Evolutionary conservation across 164 flowering plant species (phyloP).

Genomic region (Warburgia ugandensis): DNA sequence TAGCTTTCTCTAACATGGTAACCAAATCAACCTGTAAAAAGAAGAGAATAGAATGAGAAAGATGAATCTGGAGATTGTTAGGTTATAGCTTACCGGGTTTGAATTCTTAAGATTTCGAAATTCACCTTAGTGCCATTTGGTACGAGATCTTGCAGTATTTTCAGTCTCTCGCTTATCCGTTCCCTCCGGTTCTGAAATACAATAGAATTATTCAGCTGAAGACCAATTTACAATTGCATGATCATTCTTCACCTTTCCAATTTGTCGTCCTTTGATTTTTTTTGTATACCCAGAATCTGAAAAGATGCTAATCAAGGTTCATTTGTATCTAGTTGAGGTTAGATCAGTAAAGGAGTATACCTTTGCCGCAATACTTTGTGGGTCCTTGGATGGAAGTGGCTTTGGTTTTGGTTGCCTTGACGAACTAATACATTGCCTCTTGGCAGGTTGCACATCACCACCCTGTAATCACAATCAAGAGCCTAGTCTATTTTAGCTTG

Average conservation of each 20-base stretch:
- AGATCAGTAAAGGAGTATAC: conserved; percentile 14
- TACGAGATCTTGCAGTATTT: conserved; percentile 82
- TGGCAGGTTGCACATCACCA: conserved; percentile 13
- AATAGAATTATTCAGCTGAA: conserved; percentile 10
- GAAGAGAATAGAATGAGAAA: not conserved
- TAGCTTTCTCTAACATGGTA: conserved; percentile 93
- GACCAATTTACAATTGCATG: not conserved
- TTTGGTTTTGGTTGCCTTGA: conserved; percentile 44
- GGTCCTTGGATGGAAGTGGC: conserved; percentile 51
- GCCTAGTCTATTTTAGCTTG: no score
- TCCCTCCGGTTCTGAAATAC: conserved; percentile 73
- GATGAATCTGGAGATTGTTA: no score
- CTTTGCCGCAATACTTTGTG: conserved; percentile 94
- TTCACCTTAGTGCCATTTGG: conserved; percentile 97
- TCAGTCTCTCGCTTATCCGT: conserved; percentile 80
- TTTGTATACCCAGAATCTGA: no score
- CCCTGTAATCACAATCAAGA: no score
- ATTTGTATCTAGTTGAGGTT: no score
- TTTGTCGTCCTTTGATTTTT: no score
- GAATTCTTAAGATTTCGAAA: no score
- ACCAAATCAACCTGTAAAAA: conserved; percentile 76
- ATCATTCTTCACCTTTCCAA: not conserved
- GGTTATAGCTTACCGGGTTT: no score
- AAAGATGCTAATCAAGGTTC: no score
- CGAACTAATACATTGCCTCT: conserved; percentile 48